Evolutionary conservation across 139 green algal species (phyloP), one percentile per base, ranked within the genome.

Genomic region (Coccomyxa sp.): DNA sequence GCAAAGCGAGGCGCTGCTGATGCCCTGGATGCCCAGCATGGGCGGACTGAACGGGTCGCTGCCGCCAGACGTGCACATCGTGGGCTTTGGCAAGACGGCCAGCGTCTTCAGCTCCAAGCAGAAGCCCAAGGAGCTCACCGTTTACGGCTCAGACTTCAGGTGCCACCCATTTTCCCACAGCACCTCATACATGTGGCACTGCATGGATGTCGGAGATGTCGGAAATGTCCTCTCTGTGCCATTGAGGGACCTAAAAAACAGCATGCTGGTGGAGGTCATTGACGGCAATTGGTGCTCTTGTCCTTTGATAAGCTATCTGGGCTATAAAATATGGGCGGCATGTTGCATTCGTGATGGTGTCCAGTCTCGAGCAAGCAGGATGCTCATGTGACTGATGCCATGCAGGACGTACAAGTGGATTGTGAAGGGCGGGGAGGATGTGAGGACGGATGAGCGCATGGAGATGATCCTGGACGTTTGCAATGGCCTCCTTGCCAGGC

Each of bases 351-450:
- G n/a, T n/a, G n/a, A n/a, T n/a, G n/a, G n/a, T n/a, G n/a, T n/a
- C n/a, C n/a, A n/a, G n/a, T n/a, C n/a, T n/a, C n/a, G n/a, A n/a
- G n/a, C n/a, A n/a, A n/a, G n/a, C n/a, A n/a, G n/a, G n/a, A n/a
- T n/a, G n/a, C n/a, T n/a, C n/a, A n/a, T n/a, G n/a, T n/a, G n/a
- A n/a, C n/a, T n/a, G n/a, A n/a, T n/a, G 3, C 44, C 35, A 29
- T 79, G 71, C 76, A 81, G 77, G 72, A 74, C 24, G 68, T 75
- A 78, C 38, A 50, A 74, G 38, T 80, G 39, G 55, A 78, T 80
- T 38, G 87, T 91, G 22, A 94, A 95, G 73, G 91, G 89, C 18
- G 90, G 87, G 1, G 92, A 96, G 79, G 92, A 96, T 55, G 54
- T 94, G 58, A 85, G 92, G 34, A 82, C 90, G 29, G 92, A 96